Evolutionary conservation across 805 yeast species (phyloP).

Genomic region (Cyberlindnera misumaiensis): DNA sequence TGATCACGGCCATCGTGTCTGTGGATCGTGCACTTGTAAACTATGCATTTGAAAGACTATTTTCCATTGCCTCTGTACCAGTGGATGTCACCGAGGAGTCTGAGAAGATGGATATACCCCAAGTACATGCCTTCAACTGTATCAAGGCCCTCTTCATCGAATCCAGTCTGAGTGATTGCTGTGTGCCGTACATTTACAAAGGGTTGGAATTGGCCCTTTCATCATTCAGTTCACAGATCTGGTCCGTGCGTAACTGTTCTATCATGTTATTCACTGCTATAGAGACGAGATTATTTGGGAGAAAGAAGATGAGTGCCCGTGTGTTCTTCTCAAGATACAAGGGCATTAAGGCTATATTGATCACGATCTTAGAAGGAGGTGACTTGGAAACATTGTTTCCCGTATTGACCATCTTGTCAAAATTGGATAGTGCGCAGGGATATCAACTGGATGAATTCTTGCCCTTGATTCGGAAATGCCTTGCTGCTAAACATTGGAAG

Average conservation of each 20-base stretch:
- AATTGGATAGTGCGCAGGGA: slow-evolving; percentile 56
- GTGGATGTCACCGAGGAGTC: slow-evolving; percentile 38
- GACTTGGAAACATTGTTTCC: slow-evolving; percentile 66
- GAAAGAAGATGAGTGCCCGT: slow-evolving; percentile 46
- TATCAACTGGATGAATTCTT: slow-evolving; percentile 47
- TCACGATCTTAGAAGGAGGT: slow-evolving; percentile 30
- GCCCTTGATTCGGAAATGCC: slow-evolving; percentile 38
- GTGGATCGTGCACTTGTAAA: slow-evolving; percentile 35
- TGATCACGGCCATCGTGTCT: slow-evolving; percentile 68
- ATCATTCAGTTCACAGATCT: slow-evolving; percentile 57
- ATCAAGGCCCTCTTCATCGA: slow-evolving; percentile 71
- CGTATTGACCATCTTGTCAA: slow-evolving; percentile 61
- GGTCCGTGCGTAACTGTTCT: slow-evolving; percentile 91
- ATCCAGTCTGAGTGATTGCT: slow-evolving; percentile 48
- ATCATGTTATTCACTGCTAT: slow-evolving; percentile 87
- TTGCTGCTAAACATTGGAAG: slow-evolving; percentile 64
- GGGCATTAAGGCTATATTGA: slow-evolving; percentile 43
- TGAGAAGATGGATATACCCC: slow-evolving; percentile 70
- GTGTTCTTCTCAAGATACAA: slow-evolving; percentile 64
- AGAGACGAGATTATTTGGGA: slow-evolving; percentile 75
- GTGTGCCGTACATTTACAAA: slow-evolving; percentile 44
- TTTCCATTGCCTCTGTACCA: slow-evolving; percentile 48
- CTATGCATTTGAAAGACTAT: slow-evolving; percentile 43
- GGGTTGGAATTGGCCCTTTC: slow-evolving; percentile 56
- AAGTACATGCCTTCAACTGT: slow-evolving; percentile 90